phyloP scores from a whole-genome alignment of 1,139 yeast species.

The Blastobotrys aristatus region DNA sequence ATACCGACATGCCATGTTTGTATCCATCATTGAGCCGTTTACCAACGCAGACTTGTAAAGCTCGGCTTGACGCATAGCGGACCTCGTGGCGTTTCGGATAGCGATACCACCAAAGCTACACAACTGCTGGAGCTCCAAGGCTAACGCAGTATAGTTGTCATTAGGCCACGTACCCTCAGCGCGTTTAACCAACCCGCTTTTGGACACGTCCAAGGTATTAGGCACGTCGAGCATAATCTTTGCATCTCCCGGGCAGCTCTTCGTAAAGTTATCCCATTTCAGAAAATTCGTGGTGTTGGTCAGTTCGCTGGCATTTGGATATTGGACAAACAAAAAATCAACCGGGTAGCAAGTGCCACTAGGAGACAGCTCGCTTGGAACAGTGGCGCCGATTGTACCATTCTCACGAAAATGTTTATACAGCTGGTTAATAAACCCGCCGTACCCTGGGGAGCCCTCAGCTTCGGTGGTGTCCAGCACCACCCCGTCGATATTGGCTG shows the following conservation, averaged over 20 bases:
- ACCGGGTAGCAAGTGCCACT: neutral
- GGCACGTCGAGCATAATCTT: neutral
- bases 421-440: neutral
- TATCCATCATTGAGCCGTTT: neutral
- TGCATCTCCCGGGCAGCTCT: neutral
- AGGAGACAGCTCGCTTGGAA: neutral
- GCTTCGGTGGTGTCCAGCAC: neutral
- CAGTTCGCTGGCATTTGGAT: neutral
- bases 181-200: neutral
- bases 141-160: neutral
- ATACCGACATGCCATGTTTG: neutral
- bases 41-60: neutral
- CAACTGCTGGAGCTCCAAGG: neutral
- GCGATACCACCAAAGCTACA: constrained; percentile 2
- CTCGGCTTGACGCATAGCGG: neutral
- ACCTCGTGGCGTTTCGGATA: neutral
- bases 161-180: neutral
- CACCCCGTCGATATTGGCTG: neutral
- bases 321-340: neutral
- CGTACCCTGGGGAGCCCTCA: neutral
- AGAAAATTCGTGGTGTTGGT: neutral
- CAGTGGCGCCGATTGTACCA: neutral
- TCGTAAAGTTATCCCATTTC: neutral
- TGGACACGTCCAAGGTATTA: neutral
- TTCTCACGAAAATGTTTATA: neutral